Base-by-base conservation (phyloP, 2,329 filamentous ascomycete genomes). In the Colletotrichum camelliae region DNA sequence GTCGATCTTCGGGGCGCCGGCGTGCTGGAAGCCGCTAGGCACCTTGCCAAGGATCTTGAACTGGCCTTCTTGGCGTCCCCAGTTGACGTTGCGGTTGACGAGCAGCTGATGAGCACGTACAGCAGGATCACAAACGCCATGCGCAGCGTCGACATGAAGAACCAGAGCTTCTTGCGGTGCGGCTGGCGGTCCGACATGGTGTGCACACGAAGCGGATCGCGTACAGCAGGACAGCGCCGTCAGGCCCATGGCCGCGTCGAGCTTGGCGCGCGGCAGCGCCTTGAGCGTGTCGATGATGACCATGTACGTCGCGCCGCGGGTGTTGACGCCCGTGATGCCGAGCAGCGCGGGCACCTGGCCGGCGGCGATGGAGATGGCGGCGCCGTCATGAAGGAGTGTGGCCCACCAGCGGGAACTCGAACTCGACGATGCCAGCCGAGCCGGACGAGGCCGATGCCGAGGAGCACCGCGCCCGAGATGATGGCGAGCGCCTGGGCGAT, bases 101-200 rank as follows among this genome's bases (percentile, higher is more conserved):
- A 94, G 89, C 91, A 95, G 84, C 94, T 94, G 82, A 96, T 94
- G 79, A 94, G 87, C 9, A 94, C 95, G 85, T 96, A 96, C 4
- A 97, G 88, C 60, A 96, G 85, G 77, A 97, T 95, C 79, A 96
- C 93, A 81, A 97, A 96, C 2, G 92, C 94, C 6, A 94, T 95
- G 48, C 95, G 92, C 52, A 97, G 88, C 0, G 95, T 96, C 21
- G 92, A 94, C 67, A 93, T 83, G 86, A 96, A 96, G 85, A 96
- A 96, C 88, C 91, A 96, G 1, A 91, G 80, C 88, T 95, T 95
- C 74, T 91, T 89, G 67, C 89, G 89, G 4, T 88, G 85, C 4
- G 95, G 94, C 78, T 93, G 89, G 81, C 89, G 92, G 84, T 89
- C 92, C n/a, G 93, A 93, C 80, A 92, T 87, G 76, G 84, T 89